Conservation (phyloP, 176 grass and related monocot genomes). For the Eragrostis curvula region DNA sequence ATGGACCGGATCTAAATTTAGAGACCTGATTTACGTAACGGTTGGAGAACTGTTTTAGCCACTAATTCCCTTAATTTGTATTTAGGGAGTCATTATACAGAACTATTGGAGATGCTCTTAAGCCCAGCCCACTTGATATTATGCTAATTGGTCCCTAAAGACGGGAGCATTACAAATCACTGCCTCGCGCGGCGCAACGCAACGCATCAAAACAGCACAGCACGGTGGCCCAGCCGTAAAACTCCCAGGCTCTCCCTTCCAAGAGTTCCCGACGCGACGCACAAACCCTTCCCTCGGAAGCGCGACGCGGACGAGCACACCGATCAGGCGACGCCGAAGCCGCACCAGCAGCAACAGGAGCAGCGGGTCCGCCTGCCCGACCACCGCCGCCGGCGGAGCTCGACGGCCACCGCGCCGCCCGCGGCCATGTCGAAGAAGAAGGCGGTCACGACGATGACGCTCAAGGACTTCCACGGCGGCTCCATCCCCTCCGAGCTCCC, state of each 20-base stretch:
- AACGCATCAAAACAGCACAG: background rate
- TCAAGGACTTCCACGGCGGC: slow-evolving; percentile 98
- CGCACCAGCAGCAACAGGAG: background rate
- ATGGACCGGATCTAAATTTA: no score
- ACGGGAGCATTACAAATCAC: background rate
- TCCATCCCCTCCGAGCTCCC: slow-evolving; percentile 95
- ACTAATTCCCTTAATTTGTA: no score
- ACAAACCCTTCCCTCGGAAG: slow-evolving; percentile 15
- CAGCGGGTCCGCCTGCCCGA: background rate
- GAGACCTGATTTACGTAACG: no score
- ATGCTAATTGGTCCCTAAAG: background rate
- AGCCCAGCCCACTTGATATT: background rate
- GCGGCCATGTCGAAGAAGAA: slow-evolving; percentile 97
- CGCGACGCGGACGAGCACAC: background rate
- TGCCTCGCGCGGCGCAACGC: background rate
- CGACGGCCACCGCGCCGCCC: slow-evolving; percentile 20
- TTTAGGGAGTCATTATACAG: no score
- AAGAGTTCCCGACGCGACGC: background rate
- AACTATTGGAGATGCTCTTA: no score
- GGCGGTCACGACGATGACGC: slow-evolving; percentile 80
- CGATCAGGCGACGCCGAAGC: slow-evolving; percentile 30
- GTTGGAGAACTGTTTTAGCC: no score
- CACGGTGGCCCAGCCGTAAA: slow-evolving; percentile 25
- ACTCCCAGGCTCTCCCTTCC: background rate
- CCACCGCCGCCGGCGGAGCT: slow-evolving; percentile 30